phyloP scores from a whole-genome alignment of 2,329 filamentous ascomycete genomes.

The Aspergillus ochraceoroseus region DNA sequence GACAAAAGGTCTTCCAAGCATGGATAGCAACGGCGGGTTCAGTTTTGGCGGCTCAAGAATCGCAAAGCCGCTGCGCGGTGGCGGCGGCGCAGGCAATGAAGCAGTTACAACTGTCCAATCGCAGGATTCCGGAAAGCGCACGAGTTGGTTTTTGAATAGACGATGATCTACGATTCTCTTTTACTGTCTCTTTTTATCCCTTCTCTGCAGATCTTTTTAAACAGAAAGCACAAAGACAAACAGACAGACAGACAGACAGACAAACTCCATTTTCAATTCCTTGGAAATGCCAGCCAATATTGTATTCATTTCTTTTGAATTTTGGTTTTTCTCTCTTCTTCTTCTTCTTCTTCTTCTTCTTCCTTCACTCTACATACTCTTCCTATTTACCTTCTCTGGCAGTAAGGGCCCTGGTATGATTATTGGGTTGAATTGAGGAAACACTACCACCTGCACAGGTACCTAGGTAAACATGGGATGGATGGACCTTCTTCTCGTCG shows the following conservation, averaged over 20 bases:
- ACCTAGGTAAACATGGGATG: too few species aligned
- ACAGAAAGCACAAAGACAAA: neutral
- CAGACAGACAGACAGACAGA: neutral
- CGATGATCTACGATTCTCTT: slow-evolving; percentile 36
- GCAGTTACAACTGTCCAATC: slow-evolving; percentile 55
- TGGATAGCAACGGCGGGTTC: slow-evolving; percentile 63
- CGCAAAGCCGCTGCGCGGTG: slow-evolving; percentile 60
- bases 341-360: slow-evolving; percentile 6
- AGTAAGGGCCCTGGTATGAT: too few species aligned
- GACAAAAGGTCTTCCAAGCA: slow-evolving; percentile 71
- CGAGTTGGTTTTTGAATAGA: slow-evolving; percentile 50
- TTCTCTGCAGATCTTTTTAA: slow-evolving; percentile 23
- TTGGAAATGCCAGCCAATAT: slow-evolving; percentile 6
- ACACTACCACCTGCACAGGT: too few species aligned
- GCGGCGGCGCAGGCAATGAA: slow-evolving; percentile 34
- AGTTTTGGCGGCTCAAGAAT: slow-evolving; percentile 62
- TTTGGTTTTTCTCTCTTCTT: neutral
- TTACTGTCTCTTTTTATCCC: slow-evolving; percentile 26
- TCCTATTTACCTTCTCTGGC: too few species aligned
- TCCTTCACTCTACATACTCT: slow-evolving; percentile 6
- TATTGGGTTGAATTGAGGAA: too few species aligned
- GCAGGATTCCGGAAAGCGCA: slow-evolving; percentile 65
- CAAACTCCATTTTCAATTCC: neutral
- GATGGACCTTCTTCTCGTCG: too few species aligned
- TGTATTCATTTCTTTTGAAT: too few species aligned